Conservation (phyloP, 2,329 filamentous ascomycete genomes). For the Chaetomium strumarium region DNA sequence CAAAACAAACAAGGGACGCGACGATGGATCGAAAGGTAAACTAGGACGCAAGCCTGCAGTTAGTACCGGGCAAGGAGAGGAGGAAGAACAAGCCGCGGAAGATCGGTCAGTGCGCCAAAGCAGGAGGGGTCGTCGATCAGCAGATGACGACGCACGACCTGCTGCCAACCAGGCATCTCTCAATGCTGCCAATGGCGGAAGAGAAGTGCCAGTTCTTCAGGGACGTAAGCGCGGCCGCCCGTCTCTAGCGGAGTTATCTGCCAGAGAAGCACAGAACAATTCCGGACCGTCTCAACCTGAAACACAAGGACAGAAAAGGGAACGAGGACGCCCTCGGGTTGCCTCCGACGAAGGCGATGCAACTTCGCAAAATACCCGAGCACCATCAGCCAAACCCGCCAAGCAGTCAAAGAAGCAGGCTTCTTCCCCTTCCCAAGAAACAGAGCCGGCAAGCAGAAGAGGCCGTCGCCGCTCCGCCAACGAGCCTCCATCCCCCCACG, state of each 20-base stretch:
- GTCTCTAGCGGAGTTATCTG: constrained; percentile 22
- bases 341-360: not conserved
- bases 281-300: not conserved
- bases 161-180: constrained; percentile 1
- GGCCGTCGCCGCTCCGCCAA: not conserved
- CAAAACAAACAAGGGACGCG: not conserved
- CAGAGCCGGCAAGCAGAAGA: too few species aligned
- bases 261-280: constrained; percentile 22
- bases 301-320: constrained; percentile 11
- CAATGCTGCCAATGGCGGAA: not conserved
- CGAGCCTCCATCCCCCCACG: constrained; percentile 3
- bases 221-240: constrained; percentile 25
- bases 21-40: constrained; percentile 5
- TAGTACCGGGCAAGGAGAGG: constrained; percentile 1
- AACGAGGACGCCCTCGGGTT: not conserved
- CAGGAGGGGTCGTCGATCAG: constrained; percentile 11
- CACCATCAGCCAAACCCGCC: not conserved
- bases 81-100: not conserved
- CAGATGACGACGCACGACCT: constrained; percentile 12
- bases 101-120: constrained; percentile 11
- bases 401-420: not conserved
- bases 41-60: constrained; percentile 6
- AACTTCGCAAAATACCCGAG: not conserved
- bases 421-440: not conserved
- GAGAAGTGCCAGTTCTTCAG: not conserved